phyloP scores from a whole-genome alignment of 257 asterid species.

The Plantago elongata region DNA sequence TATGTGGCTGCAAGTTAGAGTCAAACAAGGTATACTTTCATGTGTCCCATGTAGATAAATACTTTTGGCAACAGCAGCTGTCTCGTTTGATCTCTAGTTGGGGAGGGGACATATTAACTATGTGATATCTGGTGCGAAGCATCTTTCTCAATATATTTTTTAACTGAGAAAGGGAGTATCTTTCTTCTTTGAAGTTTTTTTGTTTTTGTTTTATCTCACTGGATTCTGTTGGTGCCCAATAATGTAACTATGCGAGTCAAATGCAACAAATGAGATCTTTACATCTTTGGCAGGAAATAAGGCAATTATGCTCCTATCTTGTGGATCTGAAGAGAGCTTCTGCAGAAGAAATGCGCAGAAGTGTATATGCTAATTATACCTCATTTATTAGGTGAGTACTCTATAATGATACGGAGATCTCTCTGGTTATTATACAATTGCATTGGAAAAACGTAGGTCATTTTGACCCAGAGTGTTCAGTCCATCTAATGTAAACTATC shows the following conservation, averaged over 20 bases:
- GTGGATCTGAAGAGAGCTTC: constrained; percentile 95
- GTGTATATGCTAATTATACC: constrained; percentile 93
- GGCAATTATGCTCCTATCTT: constrained; percentile 86
- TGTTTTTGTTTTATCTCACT: background rate
- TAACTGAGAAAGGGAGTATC: too few relatives aligned
- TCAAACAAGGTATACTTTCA: too few relatives aligned
- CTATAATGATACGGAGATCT: constrained; percentile 2
- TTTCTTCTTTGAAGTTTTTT: too few relatives aligned
- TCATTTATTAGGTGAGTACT: constrained; percentile 90
- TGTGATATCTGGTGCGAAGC: too few relatives aligned
- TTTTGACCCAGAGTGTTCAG: constrained; percentile 7
- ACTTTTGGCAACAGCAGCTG: too few relatives aligned
- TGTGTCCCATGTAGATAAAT: too few relatives aligned
- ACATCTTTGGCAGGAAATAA: constrained; percentile 66
- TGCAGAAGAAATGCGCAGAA: constrained; percentile 98
- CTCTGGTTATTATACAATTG: constrained; percentile 5
- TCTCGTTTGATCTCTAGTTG: too few relatives aligned
- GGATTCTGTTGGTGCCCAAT: constrained; percentile 13
- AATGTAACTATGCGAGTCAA: constrained; percentile 4
- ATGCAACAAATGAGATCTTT: constrained; percentile 18
- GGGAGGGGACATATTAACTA: too few relatives aligned
- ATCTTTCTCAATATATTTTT: too few relatives aligned
- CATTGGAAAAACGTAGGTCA: constrained; percentile 16
- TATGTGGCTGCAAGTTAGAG: too few relatives aligned
- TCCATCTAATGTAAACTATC: background rate